phyloP scores from a whole-genome alignment of 805 yeast genomes.

The Tetrapisispora fleetii region DNA sequence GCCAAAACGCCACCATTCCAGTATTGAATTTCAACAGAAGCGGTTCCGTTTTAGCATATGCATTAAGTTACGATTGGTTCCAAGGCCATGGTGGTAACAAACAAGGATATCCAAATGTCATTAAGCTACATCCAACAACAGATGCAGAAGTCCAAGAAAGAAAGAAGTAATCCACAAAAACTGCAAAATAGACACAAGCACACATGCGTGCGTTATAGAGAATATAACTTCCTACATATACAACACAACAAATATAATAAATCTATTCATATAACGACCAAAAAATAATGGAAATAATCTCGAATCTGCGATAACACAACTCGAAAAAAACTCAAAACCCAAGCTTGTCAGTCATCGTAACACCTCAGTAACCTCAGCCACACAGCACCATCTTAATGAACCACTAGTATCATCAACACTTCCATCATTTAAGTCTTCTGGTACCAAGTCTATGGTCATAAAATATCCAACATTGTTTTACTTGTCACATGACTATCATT shows the following conservation, averaged over 20 bases:
- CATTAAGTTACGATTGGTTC: slow-evolving; percentile 91
- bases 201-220: background rate
- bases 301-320: too few relatives aligned
- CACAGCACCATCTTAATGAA: too few relatives aligned
- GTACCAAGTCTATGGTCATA: too few relatives aligned
- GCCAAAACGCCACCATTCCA: slow-evolving; percentile 57
- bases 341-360: too few relatives aligned
- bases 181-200: background rate
- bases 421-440: too few relatives aligned
- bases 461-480: too few relatives aligned
- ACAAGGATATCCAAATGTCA: slow-evolving; percentile 61
- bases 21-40: slow-evolving; percentile 71
- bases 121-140: slow-evolving; percentile 73
- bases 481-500: too few relatives aligned
- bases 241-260: too few relatives aligned
- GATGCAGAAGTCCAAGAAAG: slow-evolving; percentile 73
- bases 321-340: too few relatives aligned
- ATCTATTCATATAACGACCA: background rate
- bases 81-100: slow-evolving; percentile 76
- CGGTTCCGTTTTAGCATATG: slow-evolving; percentile 84
- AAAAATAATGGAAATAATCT: too few relatives aligned
- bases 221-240: background rate
- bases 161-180: slow-evolving; percentile 23
- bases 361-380: too few relatives aligned
- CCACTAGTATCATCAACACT: too few relatives aligned